Conservation (phyloP, 2,329 filamentous ascomycete genomes). For the Colletotrichum sp. region DNA sequence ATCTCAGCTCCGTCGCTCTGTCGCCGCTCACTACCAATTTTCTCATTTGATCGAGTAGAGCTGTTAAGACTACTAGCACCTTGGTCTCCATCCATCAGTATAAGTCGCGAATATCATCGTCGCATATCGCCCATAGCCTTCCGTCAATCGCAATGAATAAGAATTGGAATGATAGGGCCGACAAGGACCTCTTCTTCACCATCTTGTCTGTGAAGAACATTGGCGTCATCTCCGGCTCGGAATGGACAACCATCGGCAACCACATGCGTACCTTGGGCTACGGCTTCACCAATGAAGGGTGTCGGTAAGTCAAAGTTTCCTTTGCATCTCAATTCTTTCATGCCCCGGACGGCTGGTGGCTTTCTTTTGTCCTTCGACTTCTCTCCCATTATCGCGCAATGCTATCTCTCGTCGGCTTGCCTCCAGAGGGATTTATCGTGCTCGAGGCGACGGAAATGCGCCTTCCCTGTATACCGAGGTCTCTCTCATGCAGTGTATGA, state of each 20-base stretch:
- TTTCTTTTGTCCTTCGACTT: neutral
- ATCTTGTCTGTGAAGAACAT: slow-evolving; percentile 68
- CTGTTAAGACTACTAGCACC: slow-evolving; percentile 40
- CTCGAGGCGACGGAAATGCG: neutral
- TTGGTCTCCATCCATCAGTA: slow-evolving; percentile 1
- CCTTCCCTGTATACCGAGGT: neutral
- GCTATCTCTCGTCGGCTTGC: neutral
- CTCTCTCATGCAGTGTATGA: neutral
- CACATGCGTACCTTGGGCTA: slow-evolving; percentile 65
- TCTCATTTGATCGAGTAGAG: slow-evolving; percentile 35
- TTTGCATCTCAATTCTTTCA: neutral
- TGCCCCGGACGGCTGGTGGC: neutral
- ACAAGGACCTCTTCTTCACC: slow-evolving; percentile 68
- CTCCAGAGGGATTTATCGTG: neutral
- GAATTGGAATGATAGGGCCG: slow-evolving; percentile 66
- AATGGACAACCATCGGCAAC: slow-evolving; percentile 68
- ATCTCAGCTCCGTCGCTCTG: slow-evolving; percentile 18
- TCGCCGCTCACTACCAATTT: slow-evolving; percentile 49
- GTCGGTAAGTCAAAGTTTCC: slow-evolving; percentile 53
- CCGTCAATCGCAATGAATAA: slow-evolving; percentile 54
- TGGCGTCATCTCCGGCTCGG: slow-evolving; percentile 64
- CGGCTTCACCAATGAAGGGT: slow-evolving; percentile 69
- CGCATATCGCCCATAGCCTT: slow-evolving; percentile 8
- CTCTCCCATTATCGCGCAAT: neutral
- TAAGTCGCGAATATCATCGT: slow-evolving; percentile 12